Evolutionary conservation across 768 basidiomycete species (phyloP), one percentile per base, ranked within the genome.

Genomic region (Pisolithus microcarpus): DNA sequence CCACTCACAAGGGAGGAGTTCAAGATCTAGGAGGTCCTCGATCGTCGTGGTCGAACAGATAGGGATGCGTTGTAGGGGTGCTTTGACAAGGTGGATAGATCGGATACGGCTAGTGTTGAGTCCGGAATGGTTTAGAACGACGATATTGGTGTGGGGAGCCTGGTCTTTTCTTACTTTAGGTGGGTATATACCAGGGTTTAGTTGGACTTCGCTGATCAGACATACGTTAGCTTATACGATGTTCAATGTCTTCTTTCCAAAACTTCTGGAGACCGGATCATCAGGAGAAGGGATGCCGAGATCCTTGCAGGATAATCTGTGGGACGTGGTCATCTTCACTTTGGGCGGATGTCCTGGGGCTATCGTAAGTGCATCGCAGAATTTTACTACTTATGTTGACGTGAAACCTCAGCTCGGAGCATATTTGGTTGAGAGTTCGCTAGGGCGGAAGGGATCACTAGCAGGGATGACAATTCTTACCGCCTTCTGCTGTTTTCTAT

Each of bases 231-330:
- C 81, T 0, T 91, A 83, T 60, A 92, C 89, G 2, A 91, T 95
- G 84, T 94, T 95, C 68, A 95, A 94, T 61, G 89, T 92, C 24
- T 95, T 81, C 62, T 75, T 93, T 18, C 92, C 92, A 0, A 94
- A 90, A 61, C 71, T 93, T 10, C 69, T 95, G 36, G 92, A 95
- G 69, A 77, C 78, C 24, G 53, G 54, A 2, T 52, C 54, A 5
- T 56, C 61, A 2, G 52, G 49, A n/a, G 52, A 55, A 5, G 52
- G 60, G 13, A 51, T 51, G 13, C 62, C 73, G 1, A 78, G 79
- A 59, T 72, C 76, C 1, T 63, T 84, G 15, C 75, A 79, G 57
- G 79, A 77, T 50, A 85, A 80, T 40, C 58, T 94, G 36, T 87
- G 87, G 84, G 90, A 93, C 59, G 84, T 91, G n/a, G 80, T 87